Conservation (phyloP, 176 grass and related monocot species). For the Tillandsia leiboldiana region DNA sequence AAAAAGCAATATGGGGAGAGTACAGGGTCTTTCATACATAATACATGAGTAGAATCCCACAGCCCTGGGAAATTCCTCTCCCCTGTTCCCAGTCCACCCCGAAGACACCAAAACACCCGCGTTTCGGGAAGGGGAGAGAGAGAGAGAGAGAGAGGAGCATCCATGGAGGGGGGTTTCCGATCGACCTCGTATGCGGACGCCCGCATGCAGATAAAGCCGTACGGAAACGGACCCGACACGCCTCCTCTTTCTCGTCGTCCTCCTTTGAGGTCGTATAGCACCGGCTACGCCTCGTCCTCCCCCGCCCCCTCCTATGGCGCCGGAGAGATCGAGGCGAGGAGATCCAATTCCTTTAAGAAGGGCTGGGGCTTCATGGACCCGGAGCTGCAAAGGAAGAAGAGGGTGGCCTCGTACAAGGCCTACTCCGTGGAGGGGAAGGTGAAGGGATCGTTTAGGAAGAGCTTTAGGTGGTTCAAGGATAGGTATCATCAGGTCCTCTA, state of each 20-base stretch:
- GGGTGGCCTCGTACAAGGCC: constrained; percentile 20
- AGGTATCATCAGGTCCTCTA: constrained; percentile 2
- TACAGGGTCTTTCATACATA: too few species aligned
- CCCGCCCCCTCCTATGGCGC: not conserved
- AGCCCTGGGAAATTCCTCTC: not conserved
- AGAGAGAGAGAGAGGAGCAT: not conserved
- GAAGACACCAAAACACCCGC: not conserved
- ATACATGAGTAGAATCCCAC: too few species aligned
- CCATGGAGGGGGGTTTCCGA: constrained; percentile 23
- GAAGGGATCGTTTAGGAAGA: constrained; percentile 25
- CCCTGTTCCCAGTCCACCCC: not conserved
- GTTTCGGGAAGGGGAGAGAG: not conserved
- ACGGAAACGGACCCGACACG: not conserved
- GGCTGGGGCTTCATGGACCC: constrained; percentile 20
- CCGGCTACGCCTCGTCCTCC: constrained; percentile 15
- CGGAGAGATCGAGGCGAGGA: constrained; percentile 11
- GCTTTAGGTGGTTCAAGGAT: constrained; percentile 28
- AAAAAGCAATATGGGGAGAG: too few species aligned
- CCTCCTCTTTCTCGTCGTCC: constrained; percentile 6
- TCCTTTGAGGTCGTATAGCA: constrained; percentile 15
- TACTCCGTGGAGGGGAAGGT: constrained; percentile 24
- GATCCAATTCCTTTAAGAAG: not conserved
- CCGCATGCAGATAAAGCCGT: constrained; percentile 15
- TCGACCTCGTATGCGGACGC: constrained; percentile 16
- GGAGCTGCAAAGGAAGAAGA: constrained; percentile 28